Conservation (phyloP, 1,139 yeast species). For the Blastobotrys persicus region DNA sequence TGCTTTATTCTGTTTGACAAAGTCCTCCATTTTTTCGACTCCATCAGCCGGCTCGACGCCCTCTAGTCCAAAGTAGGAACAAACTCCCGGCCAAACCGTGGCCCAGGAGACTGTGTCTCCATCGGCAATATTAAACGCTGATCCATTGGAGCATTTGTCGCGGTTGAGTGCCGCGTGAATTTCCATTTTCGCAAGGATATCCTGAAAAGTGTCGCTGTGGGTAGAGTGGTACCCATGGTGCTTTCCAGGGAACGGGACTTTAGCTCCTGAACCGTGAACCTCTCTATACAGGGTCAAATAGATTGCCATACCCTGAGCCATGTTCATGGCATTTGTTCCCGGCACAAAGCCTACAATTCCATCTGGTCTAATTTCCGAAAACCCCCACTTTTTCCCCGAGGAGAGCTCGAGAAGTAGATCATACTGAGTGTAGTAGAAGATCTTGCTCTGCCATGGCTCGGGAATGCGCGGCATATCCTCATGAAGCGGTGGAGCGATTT, state of each 20-base stretch:
- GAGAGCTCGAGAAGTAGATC: background rate
- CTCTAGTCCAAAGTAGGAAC: background rate
- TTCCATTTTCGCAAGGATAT: background rate
- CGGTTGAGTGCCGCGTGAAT: background rate
- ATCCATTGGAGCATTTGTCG: background rate
- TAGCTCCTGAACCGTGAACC: background rate
- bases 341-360: background rate
- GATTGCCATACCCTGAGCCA: background rate
- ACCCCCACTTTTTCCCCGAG: background rate
- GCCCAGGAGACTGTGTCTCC: background rate
- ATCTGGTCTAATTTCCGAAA: background rate
- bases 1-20: background rate
- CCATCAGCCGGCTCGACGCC: background rate
- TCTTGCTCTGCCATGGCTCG: background rate
- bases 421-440: background rate
- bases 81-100: background rate
- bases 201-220: background rate
- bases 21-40: background rate
- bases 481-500: background rate
- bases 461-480: background rate
- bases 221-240: background rate
- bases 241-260: background rate
- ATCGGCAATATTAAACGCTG: background rate
- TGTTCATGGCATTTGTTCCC: background rate
- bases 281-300: background rate